These are phyloP conservation scores for Neofusicoccum parvum DNA, from an alignment of 2,329 filamentous ascomycete species.

Conservation along the genomic window DNA sequence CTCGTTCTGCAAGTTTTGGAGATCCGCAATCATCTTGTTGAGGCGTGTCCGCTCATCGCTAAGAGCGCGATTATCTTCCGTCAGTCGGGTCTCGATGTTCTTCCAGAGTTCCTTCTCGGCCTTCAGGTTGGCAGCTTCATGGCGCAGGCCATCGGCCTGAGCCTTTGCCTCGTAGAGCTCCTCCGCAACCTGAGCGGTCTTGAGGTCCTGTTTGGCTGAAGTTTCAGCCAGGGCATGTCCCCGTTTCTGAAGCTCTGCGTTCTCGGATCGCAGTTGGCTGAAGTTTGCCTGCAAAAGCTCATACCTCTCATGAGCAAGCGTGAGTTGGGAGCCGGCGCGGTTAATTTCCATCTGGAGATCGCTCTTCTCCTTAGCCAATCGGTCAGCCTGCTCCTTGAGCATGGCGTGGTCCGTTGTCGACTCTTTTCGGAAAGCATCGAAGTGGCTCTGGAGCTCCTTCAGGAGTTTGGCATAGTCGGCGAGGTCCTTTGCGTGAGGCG, in stretches of 20 bases:
- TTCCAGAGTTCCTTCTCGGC: conserved; percentile 95
- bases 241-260: conserved; percentile 82
- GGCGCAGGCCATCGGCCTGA: conserved; percentile 81
- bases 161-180: conserved; percentile 86
- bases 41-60: conserved; percentile 82
- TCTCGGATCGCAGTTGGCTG: conserved; percentile 79
- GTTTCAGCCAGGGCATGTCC: conserved; percentile 76
- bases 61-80: conserved; percentile 82
- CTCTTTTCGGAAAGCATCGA: conserved; percentile 87
- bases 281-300: conserved; percentile 91
- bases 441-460: conserved; percentile 85
- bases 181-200: conserved; percentile 88
- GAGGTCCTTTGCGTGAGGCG: conserved; percentile 57
- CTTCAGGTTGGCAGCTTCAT: conserved; percentile 89
- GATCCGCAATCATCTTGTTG: conserved; percentile 77
- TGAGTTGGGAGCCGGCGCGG: conserved; percentile 76
- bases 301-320: conserved; percentile 78
- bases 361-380: conserved; percentile 78
- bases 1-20: conserved; percentile 90
- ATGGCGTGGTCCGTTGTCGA: conserved; percentile 78
- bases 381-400: conserved; percentile 81
- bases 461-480: conserved; percentile 76
- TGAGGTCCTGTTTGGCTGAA: conserved; percentile 85
- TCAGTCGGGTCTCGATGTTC: conserved; percentile 84
- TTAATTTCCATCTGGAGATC: conserved; percentile 81